Percentiles rank a stretch among this genome's conserved stretches.
phyloP scores from a whole-genome alignment of 2,329 filamentous ascomycete genomes.

The Triangularia verruculosa region DNA sequence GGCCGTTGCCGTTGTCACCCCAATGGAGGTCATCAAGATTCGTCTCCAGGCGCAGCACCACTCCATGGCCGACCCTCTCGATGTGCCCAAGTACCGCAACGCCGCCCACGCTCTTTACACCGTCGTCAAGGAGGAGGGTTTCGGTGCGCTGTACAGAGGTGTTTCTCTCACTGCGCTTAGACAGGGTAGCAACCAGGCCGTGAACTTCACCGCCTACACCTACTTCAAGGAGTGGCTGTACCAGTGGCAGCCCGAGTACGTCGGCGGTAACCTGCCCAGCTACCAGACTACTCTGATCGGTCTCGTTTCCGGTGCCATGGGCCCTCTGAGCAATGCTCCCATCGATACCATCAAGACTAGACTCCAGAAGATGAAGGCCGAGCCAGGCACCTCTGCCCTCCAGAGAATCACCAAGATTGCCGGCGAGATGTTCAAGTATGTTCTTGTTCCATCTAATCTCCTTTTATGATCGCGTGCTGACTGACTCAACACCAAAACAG shows the following conservation, averaged over 20 bases:
- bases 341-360: slow-evolving; percentile 99
- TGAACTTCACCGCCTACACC: slow-evolving; percentile 97
- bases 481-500: slow-evolving; percentile 49
- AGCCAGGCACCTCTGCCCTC: slow-evolving; percentile 76
- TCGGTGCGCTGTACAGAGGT: slow-evolving; percentile 84
- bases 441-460: too few species aligned
- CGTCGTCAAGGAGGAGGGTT: slow-evolving; percentile 86
- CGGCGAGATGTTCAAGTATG: slow-evolving; percentile 76
- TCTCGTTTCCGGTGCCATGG: slow-evolving; percentile 89
- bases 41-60: slow-evolving; percentile 97
- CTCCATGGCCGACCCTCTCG: slow-evolving; percentile 93
- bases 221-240: slow-evolving; percentile 83
- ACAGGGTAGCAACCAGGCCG: slow-evolving; percentile 95
- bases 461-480: too few species aligned
- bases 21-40: slow-evolving; percentile 99
- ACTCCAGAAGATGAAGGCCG: slow-evolving; percentile 83
- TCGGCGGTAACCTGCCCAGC: slow-evolving; percentile 65
- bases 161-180: slow-evolving; percentile 89
- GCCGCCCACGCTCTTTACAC: slow-evolving; percentile 81
- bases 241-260: slow-evolving; percentile 66
- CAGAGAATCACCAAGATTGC: slow-evolving; percentile 76
- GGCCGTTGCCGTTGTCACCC: slow-evolving; percentile 92
- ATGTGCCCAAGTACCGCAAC: slow-evolving; percentile 95
- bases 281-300: slow-evolving; percentile 93
- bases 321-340: slow-evolving; percentile 91